Base-by-base conservation (phyloP, 306 rosid genomes). In the Rosa lucieae region DNA sequence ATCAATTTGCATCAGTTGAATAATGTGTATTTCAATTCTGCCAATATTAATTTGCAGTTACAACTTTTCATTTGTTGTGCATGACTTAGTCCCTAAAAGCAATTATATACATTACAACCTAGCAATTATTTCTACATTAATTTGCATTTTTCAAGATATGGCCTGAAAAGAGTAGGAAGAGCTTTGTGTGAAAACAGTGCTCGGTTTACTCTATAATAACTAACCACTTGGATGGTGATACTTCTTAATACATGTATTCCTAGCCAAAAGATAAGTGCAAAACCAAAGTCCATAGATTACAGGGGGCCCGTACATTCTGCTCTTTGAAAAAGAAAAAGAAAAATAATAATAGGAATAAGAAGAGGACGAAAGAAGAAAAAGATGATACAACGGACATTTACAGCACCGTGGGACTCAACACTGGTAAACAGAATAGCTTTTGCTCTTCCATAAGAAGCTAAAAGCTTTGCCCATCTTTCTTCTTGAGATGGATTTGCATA, bases 371-470 rank as follows among this genome's bases (percentile, higher is more conserved):
- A 77, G 75, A 84, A 68, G 35, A 62, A 56, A 79, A 84, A 56
- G 77, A 77, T 81, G 85, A 84, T 82, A 76, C 89, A 87, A 78
- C 82, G 82, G 74, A 80, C 80, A 85, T 92, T 84, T 91, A 95
- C 96, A 92, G 75, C 81, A 70, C 69, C 68, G 59, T 21, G 69
- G 78, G 78, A 63, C 83, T 83, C 82, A 23, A 23, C 26, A 23
- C 26, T 23, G 26, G 35, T 32, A 32, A 32, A 32, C 35, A 32
- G 35, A 32, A 80, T 84, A 91, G 86, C 93, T 88, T 81, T 91
- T 95, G 85, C 84, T 93, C 90, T 88, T 93, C 90, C 93, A 87
- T 63, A 95, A 82, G 82, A 91, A 89, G 87, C 94, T 85, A 69
- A 95, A 82, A 55, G 91, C 88, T 81, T 81, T 95, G 44, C 91